Percentiles rank a stretch among this genome's conserved stretches.
Evolutionary conservation across 2,329 filamentous ascomycete genomes (phyloP).

Genomic region (Cercospora nicotianae): DNA sequence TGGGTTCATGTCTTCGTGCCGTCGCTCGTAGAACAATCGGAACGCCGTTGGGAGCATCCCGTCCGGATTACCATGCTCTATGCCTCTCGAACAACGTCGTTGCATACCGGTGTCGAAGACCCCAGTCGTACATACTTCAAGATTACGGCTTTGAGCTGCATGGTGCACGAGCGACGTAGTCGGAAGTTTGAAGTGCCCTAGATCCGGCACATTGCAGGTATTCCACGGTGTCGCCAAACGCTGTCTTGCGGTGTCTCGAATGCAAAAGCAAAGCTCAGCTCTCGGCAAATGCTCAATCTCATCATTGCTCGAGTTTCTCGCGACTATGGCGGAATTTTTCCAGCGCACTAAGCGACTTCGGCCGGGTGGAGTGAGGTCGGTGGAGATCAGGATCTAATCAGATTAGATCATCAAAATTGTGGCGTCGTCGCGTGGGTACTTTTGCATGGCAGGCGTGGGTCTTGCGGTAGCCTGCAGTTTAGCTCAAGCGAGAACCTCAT

Average conservation of each 20-base stretch:
- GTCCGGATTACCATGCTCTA: not conserved
- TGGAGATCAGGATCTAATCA: slow-evolving; percentile 1
- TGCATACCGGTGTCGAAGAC: not conserved
- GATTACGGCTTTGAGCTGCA: not conserved
- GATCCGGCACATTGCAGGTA: not conserved
- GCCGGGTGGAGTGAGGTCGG: not conserved
- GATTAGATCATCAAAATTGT: slow-evolving; percentile 4
- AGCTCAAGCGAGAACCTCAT: not conserved
- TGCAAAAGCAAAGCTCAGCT: not conserved
- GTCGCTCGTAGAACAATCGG: not conserved
- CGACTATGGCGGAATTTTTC: not conserved
- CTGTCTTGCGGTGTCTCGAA: not conserved
- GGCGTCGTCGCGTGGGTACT: not conserved
- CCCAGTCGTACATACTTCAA: not conserved
- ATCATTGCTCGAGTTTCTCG: not conserved
- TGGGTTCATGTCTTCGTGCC: not conserved
- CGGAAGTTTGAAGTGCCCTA: not conserved
- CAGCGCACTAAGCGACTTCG: not conserved
- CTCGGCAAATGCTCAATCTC: not conserved
- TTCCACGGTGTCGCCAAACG: not conserved
- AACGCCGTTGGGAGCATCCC: not conserved
- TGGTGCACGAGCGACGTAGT: not conserved
- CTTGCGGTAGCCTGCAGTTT: not conserved
- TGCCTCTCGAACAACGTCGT: not conserved
- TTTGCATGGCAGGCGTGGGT: not conserved